Evolutionary conservation across 495 filamentous ascomycete genomes (phyloP).

Genomic region (Amniculicola lignicola): DNA sequence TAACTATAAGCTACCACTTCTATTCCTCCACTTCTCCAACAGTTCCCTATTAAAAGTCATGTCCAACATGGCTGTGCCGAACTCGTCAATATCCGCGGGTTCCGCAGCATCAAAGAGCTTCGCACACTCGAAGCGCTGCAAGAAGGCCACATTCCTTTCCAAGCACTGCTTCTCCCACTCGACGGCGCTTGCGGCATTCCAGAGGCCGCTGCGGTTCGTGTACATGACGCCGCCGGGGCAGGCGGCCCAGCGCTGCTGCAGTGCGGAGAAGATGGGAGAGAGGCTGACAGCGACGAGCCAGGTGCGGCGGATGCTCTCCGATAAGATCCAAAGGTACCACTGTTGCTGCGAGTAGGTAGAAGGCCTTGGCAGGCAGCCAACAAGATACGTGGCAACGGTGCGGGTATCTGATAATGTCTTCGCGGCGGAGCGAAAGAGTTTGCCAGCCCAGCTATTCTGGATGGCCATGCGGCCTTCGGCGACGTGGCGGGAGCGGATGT

Average conservation of each 20-base stretch:
- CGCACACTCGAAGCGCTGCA: too few species aligned
- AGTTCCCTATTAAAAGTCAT: too few species aligned
- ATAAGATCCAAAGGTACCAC: conserved; percentile 29
- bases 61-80: too few species aligned
- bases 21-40: too few species aligned
- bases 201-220: conserved; percentile 26
- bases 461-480: conserved; percentile 26
- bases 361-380: conserved; percentile 9
- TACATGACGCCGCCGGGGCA: conserved; percentile 28
- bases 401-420: too few species aligned
- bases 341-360: conserved; percentile 17
- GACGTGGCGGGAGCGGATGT: conserved; percentile 17
- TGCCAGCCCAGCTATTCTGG: conserved; percentile 8
- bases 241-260: conserved; percentile 19
- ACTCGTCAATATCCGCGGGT: too few species aligned
- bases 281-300: conserved; percentile 22
- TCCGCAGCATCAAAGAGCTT: too few species aligned
- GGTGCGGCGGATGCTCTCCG: conserved; percentile 33
- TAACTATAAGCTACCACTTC: too few species aligned
- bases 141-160: too few species aligned
- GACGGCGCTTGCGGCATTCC: conserved; percentile 20
- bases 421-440: too few species aligned
- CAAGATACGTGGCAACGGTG: too few species aligned
- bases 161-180: too few species aligned
- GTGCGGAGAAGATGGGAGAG: conserved; percentile 3